Base-by-base conservation (phyloP, 2,329 filamentous ascomycete genomes). In the Rutstroemia sp. region DNA sequence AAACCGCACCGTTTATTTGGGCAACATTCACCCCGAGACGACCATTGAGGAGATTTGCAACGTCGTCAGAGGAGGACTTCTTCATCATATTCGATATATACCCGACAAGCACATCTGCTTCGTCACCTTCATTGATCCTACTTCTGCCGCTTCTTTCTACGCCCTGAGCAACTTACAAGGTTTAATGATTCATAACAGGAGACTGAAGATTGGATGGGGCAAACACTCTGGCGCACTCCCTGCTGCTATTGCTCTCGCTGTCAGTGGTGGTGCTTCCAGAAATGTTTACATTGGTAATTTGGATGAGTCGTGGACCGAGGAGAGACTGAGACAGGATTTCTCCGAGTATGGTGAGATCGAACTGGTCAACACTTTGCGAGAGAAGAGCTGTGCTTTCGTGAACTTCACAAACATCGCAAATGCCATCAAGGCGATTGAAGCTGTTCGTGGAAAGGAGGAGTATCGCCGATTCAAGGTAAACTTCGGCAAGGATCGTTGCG, bases 401-500 rank as follows among this genome's bases (percentile, higher is more conserved):
- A 99, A 99, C 76, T 99, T 99, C 72, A 99, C 94, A 70, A 99
- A 99, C 76, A 99, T 99, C 70, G 94, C 94, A 69, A 99, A 99
- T 67, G 94, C 94, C 51, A 99, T 99, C 78, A 99, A 99, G 78
- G 94, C 94, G 1, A 99, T 99, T 63, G 94, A 99, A 74, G 94
- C 92, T 21, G 85, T 99, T 62, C 85, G 94, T 57, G 88, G 91
- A 68, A 91, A 92, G 69, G 94, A 97, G 45, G 94, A 99, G 69
- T 99, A 99, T 79, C 89, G 86, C 73, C 86, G 94, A 67, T 99
- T 99, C 84, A 99, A 99, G 81, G 92, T 99, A 72, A 99, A 99
- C 77, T 99, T 99, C 70, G 94, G 94, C 73, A 99, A 99, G 77
- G 94, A 99, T 70, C 86, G 94, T 56, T 99, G 94, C 68, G 94